Evolutionary conservation across 2,329 filamentous ascomycete species (phyloP), one percentile per base, ranked within the genome.

Genomic region (Cryoendolithus antarcticus): DNA sequence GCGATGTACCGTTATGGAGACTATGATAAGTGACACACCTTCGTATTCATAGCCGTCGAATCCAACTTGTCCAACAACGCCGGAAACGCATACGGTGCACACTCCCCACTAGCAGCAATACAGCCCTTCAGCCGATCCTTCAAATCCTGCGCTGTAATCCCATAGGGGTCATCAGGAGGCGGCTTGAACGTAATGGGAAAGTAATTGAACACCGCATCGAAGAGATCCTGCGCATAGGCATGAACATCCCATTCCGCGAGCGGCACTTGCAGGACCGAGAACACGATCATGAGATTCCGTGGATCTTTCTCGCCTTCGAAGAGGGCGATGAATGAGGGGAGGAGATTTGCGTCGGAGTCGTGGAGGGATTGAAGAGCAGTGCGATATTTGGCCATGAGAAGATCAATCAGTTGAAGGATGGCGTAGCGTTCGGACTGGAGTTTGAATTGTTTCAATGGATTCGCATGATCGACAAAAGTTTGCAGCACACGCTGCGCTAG

Each of bases 301-400:
- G 77, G 77, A 47, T 82, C 77, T 50, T 81, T 80, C 55, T 82
- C 77, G 41, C 77, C 77, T n/a, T 74, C 73, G 51, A 82, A 77
- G 44, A 80, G 71, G 40, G 77, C 68, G 38, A 77, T 73, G 46
- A 80, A 74, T 3, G 70, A 72, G 3, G 73, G 61, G 38, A 81
- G 60, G 46, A 78, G 79, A 42, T 72, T 67, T 6, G 56, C 55
- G n/a, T 60, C 55, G n/a, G 48, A 42, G 35, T 76, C 67, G 28
- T 74, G 72, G 51, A 80, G 67, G 8, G 68, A 61, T 55, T 64
- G 65, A 35, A 77, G 55, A n/a, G 70, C 67, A 46, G 66, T 60
- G 50, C 76, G 68, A 52, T 80, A 76, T 45, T 70, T 74, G 21
- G 68, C 69, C 67, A 82, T 70, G 44, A 82, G 58, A 21, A 70